phyloP scores from a whole-genome alignment of 2,329 filamentous ascomycete species.

The Ophiostoma triangulosporum region DNA sequence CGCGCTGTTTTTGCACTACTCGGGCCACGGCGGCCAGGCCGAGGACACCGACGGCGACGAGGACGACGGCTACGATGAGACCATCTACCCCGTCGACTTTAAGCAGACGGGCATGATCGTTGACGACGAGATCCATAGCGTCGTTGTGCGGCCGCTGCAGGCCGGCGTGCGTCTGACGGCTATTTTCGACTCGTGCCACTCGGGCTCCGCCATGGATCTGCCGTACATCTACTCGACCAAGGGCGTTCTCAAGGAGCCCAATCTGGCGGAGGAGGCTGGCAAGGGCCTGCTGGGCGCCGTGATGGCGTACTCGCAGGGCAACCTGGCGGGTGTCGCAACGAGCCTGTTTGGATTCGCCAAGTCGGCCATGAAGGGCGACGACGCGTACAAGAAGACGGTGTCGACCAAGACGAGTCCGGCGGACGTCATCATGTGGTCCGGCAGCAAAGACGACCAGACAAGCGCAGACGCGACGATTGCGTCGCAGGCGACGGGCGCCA shows the following conservation, averaged over 20 bases:
- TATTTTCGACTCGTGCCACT: slow-evolving; percentile 55
- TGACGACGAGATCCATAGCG: slow-evolving; percentile 69
- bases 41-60: slow-evolving; percentile 63
- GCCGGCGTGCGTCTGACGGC: slow-evolving; percentile 45
- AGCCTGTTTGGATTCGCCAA: slow-evolving; percentile 56
- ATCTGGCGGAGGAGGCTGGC: slow-evolving; percentile 53
- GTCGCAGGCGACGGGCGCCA: slow-evolving; percentile 85
- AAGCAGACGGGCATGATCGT: slow-evolving; percentile 60
- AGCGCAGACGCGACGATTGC: slow-evolving; percentile 88
- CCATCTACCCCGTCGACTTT: slow-evolving; percentile 68
- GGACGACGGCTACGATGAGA: slow-evolving; percentile 64
- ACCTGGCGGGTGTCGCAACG: slow-evolving; percentile 69
- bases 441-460: slow-evolving; percentile 92
- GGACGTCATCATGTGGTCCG: slow-evolving; percentile 95
- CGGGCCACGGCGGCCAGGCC: slow-evolving; percentile 64
- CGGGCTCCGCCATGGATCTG: slow-evolving; percentile 50
- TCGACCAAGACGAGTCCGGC: slow-evolving; percentile 88
- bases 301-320: slow-evolving; percentile 50
- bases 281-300: slow-evolving; percentile 48
- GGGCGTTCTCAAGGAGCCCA: slow-evolving; percentile 54
- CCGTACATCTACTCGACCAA: slow-evolving; percentile 58
- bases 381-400: slow-evolving; percentile 66
- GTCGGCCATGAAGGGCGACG: slow-evolving; percentile 60
- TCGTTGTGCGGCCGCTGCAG: slow-evolving; percentile 48
- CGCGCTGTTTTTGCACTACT: slow-evolving; percentile 66